Base-by-base conservation (phyloP, 495 filamentous ascomycete species). In the Aeminium ludgeri region DNA sequence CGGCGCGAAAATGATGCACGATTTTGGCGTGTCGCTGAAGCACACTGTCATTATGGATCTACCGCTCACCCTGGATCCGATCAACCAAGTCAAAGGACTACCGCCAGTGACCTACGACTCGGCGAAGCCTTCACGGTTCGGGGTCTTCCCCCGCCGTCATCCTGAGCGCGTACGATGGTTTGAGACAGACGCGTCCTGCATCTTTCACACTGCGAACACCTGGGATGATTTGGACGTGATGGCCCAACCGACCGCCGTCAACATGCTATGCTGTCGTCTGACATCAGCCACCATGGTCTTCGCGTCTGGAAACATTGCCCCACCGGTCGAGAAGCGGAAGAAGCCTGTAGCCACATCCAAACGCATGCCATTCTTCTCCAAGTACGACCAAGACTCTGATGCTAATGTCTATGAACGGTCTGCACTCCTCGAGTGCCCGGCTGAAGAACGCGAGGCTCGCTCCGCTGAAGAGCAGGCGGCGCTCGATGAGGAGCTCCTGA, bases 1-100 rank as follows among this genome's bases (percentile, higher is more conserved):
- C n/a, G 66, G 64, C 8, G 65, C 73, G 2, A 80, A 74, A 52
- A 69, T 80, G 67, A 79, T 81, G 74, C 76, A 80, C 48, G 74
- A 80, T 46, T 80, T 78, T 49, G 75, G 75, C 4, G 76, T 78
- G 2, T 74, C 73, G 0, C 55, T 48, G 12, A 48, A 45, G 15
- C 63, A 79, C 53, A 77, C 74, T 0, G 56, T 79, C 20, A 77
- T 81, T 31, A 62, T 81, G 59, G 73, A 81, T 50, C 64, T 78
- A 13, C 76, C 76, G 1, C 50, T 81, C 6, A 66, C 69, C 6
- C 59, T 80, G n/a, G 63, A 76, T 49, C 72, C 74, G 0, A 49
- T 70, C 34, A 76, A 75, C 36, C 58, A 74, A 11, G 30, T 63
- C 1, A 64, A 58, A 38, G 67, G 68, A 34, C 58, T 58, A 36